Conservation (phyloP, 1,284 basidiomycete genomes). For the Ceraceosorus guamensis region DNA sequence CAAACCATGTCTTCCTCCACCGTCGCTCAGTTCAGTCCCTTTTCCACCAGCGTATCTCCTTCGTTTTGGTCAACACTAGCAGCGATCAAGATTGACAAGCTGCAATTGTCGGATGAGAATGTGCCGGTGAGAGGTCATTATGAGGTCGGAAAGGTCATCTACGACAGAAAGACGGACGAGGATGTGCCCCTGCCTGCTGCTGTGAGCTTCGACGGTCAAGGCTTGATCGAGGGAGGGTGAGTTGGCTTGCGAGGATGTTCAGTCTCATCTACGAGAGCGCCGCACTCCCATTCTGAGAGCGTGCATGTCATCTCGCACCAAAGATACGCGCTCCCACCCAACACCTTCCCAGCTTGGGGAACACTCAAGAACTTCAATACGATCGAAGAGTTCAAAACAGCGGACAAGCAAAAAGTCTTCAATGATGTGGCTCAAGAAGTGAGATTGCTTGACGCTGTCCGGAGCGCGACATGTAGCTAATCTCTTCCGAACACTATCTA, state of each 20-base stretch:
- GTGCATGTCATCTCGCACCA: background rate
- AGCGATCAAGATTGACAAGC: constrained; percentile 78
- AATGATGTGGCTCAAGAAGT: constrained; percentile 11
- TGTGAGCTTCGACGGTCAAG: constrained; percentile 33
- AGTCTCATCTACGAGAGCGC: background rate
- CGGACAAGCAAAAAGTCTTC: constrained; percentile 79
- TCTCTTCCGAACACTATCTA: background rate
- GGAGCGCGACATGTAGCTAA: constrained; percentile 1
- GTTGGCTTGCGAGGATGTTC: background rate
- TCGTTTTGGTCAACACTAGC: constrained; percentile 89
- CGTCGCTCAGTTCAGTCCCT: constrained; percentile 67
- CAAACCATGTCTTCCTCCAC: background rate
- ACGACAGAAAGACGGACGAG: constrained; percentile 64
- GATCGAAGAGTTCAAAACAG: constrained; percentile 85
- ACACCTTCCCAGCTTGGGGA: constrained; percentile 54
- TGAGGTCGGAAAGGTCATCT: constrained; percentile 62
- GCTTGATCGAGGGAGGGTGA: background rate
- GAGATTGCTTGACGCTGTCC: constrained; percentile 3
- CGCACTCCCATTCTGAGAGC: background rate
- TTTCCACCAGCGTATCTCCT: constrained; percentile 78
- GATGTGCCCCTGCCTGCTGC: constrained; percentile 30
- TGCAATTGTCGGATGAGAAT: constrained; percentile 70
- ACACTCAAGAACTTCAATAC: constrained; percentile 77
- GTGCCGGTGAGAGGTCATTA: constrained; percentile 65
- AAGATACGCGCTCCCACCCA: background rate